A percentile compares a stretch with the other conserved stretches of the same genome.
Evolutionary conservation across 83 land plant genomes (phyloP).

Genomic region (Picea abies): DNA sequence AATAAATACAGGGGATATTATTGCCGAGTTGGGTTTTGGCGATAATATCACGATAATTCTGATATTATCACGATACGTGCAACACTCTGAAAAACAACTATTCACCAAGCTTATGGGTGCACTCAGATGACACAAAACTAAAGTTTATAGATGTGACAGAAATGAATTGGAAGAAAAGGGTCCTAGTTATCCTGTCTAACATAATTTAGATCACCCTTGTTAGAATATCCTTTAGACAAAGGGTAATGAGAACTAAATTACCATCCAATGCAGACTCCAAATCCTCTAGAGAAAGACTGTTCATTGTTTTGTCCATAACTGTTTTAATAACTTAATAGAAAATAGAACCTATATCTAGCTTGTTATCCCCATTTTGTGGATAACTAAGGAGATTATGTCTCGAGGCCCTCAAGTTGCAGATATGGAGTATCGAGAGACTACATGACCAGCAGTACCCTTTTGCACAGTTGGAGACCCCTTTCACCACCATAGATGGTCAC

Average conservation of each 20-base stretch:
- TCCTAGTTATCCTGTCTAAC: neutral
- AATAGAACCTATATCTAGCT: neutral
- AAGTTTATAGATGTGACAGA: neutral
- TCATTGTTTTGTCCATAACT: neutral
- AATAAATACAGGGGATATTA: no score
- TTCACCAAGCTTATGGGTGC: neutral
- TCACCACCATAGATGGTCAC: no score
- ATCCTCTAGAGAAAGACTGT: neutral
- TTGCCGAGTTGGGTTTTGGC: no score
- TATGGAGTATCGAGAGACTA: no score
- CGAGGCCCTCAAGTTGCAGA: no score
- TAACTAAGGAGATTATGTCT: no score
- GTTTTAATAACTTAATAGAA: neutral
- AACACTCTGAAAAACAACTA: neutral
- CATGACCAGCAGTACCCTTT: no score
- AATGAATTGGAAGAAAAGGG: neutral
- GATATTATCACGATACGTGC: no score
- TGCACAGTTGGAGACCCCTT: no score
- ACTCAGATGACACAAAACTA: neutral
- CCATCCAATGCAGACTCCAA: neutral
- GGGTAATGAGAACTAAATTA: neutral
- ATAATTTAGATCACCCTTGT: neutral
- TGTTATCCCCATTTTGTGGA: no score
- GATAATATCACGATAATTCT: no score
- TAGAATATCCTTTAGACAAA: neutral